These are phyloP conservation scores for Bullera alba DNA, from an alignment of 768 basidiomycete species.

Conservation along the genomic window DNA sequence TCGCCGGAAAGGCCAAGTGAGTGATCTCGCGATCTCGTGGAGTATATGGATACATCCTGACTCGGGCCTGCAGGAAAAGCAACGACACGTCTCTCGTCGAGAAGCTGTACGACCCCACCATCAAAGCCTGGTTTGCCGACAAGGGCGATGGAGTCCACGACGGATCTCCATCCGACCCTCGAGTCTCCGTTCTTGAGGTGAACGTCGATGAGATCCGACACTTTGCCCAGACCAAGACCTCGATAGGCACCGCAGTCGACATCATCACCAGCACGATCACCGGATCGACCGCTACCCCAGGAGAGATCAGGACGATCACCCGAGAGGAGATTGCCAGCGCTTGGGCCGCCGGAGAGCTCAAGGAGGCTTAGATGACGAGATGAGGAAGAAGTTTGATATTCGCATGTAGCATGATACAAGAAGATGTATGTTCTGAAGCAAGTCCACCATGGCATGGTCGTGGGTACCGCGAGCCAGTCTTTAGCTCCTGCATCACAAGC, in stretches of 20 bases:
- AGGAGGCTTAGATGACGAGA: neutral
- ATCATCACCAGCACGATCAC: constrained; percentile 57
- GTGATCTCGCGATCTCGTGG: constrained; percentile 60
- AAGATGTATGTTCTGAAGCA: neutral
- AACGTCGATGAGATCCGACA: constrained; percentile 65
- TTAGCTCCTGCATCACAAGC: no score
- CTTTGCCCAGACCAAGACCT: constrained; percentile 62
- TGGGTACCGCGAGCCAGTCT: no score
- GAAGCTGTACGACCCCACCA: constrained; percentile 39
- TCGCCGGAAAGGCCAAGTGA: constrained; percentile 64
- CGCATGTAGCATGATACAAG: neutral
- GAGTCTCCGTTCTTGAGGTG: constrained; percentile 71
- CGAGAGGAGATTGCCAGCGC: constrained; percentile 56
- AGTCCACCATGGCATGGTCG: neutral
- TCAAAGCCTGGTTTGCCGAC: constrained; percentile 73
- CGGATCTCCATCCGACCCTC: constrained; percentile 71
- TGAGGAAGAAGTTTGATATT: neutral
- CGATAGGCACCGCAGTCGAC: constrained; percentile 57
- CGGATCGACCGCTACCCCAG: constrained; percentile 62
- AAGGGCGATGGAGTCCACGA: constrained; percentile 76
- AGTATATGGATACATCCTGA: constrained; percentile 51
- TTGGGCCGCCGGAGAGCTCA: neutral
- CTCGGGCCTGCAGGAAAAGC: constrained; percentile 48
- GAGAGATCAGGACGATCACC: constrained; percentile 69
- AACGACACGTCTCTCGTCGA: constrained; percentile 39